Percentiles rank a stretch among this genome's conserved stretches.
Conservation (phyloP, 108 stramenopile genomes). For the Aurantiochytrium sp. region DNA sequence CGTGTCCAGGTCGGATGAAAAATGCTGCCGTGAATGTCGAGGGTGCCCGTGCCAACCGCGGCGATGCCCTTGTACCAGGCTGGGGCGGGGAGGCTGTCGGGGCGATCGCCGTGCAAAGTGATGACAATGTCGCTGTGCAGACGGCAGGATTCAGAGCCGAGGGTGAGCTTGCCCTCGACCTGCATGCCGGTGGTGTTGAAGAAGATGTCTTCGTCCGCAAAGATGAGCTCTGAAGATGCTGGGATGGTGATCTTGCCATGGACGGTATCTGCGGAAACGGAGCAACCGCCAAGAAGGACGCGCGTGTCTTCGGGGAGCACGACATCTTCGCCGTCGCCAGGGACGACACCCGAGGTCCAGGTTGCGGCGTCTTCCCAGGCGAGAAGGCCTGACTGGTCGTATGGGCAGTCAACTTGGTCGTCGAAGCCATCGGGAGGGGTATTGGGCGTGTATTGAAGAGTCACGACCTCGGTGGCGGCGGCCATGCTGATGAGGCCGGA, state of each 20-base stretch:
- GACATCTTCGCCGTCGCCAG: not conserved
- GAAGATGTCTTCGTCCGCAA: not conserved
- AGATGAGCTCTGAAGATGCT: too few relatives aligned
- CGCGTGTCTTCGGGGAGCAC: not conserved
- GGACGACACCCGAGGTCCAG: not conserved
- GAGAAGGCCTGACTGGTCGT: not conserved
- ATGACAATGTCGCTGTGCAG: not conserved
- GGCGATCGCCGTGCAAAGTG: not conserved
- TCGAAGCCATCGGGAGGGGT: not conserved
- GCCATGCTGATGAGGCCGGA: not conserved
- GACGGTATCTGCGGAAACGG: too few relatives aligned
- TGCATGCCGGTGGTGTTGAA: not conserved
- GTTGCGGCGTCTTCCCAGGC: not conserved
- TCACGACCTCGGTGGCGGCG: not conserved
- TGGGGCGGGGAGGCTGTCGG: not conserved
- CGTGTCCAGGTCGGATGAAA: conserved; percentile 46
- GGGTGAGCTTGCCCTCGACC: not conserved
- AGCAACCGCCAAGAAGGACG: too few relatives aligned
- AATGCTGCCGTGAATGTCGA: conserved; percentile 32
- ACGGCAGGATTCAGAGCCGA: not conserved
- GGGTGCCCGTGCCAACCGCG: not conserved
- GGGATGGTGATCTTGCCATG: too few relatives aligned
- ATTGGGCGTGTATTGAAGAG: not conserved
- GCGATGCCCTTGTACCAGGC: not conserved
- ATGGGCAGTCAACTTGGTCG: not conserved